Evolutionary conservation across 2,329 filamentous ascomycete species (phyloP), one percentile per base, ranked within the genome.

Genomic region (Cercospora sp.): DNA sequence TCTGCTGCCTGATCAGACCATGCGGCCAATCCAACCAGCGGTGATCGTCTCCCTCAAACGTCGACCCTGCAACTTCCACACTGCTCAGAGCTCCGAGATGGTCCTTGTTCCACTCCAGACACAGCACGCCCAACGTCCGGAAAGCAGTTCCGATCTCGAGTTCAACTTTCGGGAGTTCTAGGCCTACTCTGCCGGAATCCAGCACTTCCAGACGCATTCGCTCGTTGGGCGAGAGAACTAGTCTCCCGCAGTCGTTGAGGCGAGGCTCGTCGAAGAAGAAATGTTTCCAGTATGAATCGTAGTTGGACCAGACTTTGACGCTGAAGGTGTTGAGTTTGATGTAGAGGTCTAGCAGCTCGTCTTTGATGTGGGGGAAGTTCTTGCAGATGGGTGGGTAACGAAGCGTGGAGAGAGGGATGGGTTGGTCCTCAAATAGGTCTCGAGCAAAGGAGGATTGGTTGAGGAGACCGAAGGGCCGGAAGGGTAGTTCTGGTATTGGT

Each of bases 221-320:
- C 58, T 70, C 58, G 2, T 61, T 53, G 0, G 64, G 64, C 3
- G 60, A 51, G 9, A 73, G 66, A 9, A 61, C 12, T 2, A 71
- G 1, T 53, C 62, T 58, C 28, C 71, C 70, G 60, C 67, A 69
- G 28, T 55, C 55, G 2, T 36, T 26, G 10, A 71, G 2, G 18
- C 68, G 67, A 10, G 36, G 26, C 6, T 60, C 26, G 4, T 68
- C 53, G 16, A 12, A 20, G 61, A 64, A 72, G 55, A 68, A 68
- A 0, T 61, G 13, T 8, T 61, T 40, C n/a, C 10, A 20, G 13
- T 3, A 18, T 4, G 57, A 42, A 36, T 72, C 70, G 70, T 73
- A 72, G 53, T 73, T 72, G 42, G 63, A 51, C 72, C 72, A 73
- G 67, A 72, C 28, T 13, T 60, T 64, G n/a, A 65, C 60, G 13